Base-by-base conservation (phyloP, 2,329 filamentous ascomycete genomes). In the Aspergillus texensis region DNA sequence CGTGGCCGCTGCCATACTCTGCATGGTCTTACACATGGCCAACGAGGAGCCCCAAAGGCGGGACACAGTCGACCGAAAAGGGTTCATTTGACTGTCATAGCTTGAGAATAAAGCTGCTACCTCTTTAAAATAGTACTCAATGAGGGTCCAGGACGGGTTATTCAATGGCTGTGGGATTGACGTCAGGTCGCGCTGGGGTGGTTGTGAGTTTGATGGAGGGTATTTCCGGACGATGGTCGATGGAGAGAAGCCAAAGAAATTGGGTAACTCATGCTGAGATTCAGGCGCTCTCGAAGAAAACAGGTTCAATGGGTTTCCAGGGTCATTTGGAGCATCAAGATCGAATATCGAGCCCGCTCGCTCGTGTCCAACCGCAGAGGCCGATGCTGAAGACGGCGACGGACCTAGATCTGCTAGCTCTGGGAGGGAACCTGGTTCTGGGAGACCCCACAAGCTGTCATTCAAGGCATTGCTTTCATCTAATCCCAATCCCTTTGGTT, bases 121-220 rank as follows among this genome's bases (percentile, higher is more conserved):
- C 63, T 88, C 85, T 68, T 85, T 85, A 76, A 89, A 89, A 68
- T 89, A 89, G 67, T 89, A 87, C 55, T 88, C 85, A 11, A 89
- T 83, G 19, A 89, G 77, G 53, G 85, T 81, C 54, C 84, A 86
- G 4, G 84, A 83, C 21, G 83, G 77, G 54, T 86, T 83, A 52
- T 78, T 78, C 62, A 83, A 67, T 41, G 72, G 78, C 41, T 70
- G 74, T 8, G 75, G 77, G n/a, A 82, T 73, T 16, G 78, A 79
- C 14, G 71, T 71, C 10, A 76, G 66, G 41, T 75, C 67, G 21
- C 68, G 73, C 11, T 66, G 60, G n/a, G 65, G 59, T 24, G 67
- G 57, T 30, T 62, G 68, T n/a, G 69, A 65, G 3, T 64, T 61
- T 4, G 64, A 56, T 5, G 75, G 72, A 26, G 72, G 75, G 58